Evolutionary conservation across 768 basidiomycete species (phyloP), one percentile per base, ranked within the genome.

Genomic region (Boletus speciosus): DNA sequence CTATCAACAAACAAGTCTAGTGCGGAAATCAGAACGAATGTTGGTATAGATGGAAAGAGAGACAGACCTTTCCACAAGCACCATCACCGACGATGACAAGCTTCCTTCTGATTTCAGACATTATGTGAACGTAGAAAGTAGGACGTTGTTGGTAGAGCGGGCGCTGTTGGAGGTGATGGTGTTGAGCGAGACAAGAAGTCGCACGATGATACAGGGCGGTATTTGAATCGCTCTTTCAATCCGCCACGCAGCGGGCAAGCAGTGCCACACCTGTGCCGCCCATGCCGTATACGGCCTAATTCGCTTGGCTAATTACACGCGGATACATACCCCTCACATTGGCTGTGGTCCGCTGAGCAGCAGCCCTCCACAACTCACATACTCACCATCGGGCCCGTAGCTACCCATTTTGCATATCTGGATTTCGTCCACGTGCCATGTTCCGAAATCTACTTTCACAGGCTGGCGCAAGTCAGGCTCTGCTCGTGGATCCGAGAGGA

Each of bases 71-170:
- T 77, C 92, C 93, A 66, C 92, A 95, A 75, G 92, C 93, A 83
- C 94, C 94, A 78, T 96, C 94, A 73, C 95, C 95, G 63, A 98
- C 95, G 73, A 98, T 97, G 73, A 98, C 95, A 65, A 98, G 87
- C 77, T 98, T 98, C 76, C 94, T 89, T 77, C 95, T 85, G 75
- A 98, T 96, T 80, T 97, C 95, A 71, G 93, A 87, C 94, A 98
- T 98, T 73, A 66, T 64, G 43, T 58, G 70, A 66, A 60, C 64
- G 71, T 72, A 69, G 67, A 66, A 57, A 65, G 69, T 70, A 58
- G 63, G 55, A 58, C 61, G 58, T 64, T 56, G 60, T 65, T 61
- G 54, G 64, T 57, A 52, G 62, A 61, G 66, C 68, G 63, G 70
- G 71, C 71, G 67, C 62, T 72, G 66, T 72, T 69, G 61, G 56